phyloP scores from a whole-genome alignment of 768 basidiomycete species.

The Boletus coccyginus region DNA sequence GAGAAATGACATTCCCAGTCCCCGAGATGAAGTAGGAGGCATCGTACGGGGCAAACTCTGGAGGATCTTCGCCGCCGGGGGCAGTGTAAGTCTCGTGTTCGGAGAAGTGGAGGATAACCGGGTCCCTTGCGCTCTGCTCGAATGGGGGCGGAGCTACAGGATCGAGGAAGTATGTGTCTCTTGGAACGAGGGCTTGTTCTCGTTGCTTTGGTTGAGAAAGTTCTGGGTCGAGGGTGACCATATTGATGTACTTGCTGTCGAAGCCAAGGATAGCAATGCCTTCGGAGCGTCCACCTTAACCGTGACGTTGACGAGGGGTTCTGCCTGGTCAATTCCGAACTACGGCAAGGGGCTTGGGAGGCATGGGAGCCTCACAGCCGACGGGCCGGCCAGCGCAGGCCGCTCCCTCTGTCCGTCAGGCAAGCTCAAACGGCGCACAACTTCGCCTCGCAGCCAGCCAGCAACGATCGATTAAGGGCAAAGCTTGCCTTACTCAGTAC shows the following conservation, averaged over 20 bases:
- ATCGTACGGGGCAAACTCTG: slow-evolving; percentile 59
- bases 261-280: not conserved
- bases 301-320: not conserved
- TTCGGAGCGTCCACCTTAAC: not conserved
- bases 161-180: not conserved
- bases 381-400: slow-evolving; percentile 10
- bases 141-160: slow-evolving; percentile 24
- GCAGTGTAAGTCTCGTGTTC: slow-evolving; percentile 20
- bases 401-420: slow-evolving; percentile 3
- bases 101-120: slow-evolving; percentile 23
- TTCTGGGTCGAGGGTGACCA: slow-evolving; percentile 10
- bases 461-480: slow-evolving; percentile 13
- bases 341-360: slow-evolving; percentile 7
- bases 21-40: slow-evolving; percentile 54
- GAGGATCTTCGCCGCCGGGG: slow-evolving; percentile 49
- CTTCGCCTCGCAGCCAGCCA: not conserved
- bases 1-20: slow-evolving; percentile 58
- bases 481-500: slow-evolving; percentile 17
- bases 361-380: slow-evolving; percentile 12
- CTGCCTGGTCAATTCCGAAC: not conserved
- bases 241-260: not conserved
- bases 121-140: slow-evolving; percentile 25
- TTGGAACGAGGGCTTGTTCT: not conserved
- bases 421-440: slow-evolving; percentile 1
- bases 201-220: slow-evolving; percentile 3